Conservation (phyloP, 2,329 filamentous ascomycete species). For the Knufia fluminis region DNA sequence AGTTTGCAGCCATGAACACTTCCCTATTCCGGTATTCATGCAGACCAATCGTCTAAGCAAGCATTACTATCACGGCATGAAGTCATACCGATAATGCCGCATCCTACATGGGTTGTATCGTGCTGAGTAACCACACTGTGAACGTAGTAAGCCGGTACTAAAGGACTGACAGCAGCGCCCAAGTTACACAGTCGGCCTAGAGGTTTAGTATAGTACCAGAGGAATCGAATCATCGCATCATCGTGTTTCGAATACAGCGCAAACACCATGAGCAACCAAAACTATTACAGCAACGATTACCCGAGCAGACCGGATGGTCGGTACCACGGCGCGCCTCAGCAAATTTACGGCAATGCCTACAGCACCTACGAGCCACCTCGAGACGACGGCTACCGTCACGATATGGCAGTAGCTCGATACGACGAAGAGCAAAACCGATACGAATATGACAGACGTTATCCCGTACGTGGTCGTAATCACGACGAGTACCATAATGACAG, state of each 20-base stretch:
- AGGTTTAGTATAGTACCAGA: too few species aligned
- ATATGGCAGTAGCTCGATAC: constrained; percentile 17
- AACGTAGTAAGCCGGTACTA: neutral
- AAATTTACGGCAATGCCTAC: constrained; percentile 8
- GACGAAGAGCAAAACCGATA: constrained; percentile 12
- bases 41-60: too few species aligned
- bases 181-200: too few species aligned
- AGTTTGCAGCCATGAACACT: too few species aligned
- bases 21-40: too few species aligned
- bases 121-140: constrained; percentile 4
- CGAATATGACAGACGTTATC: constrained; percentile 15
- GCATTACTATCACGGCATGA: neutral
- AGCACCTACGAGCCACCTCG: constrained; percentile 16
- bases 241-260: too few species aligned
- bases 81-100: constrained; percentile 6
- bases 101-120: neutral
- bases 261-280: constrained; percentile 10
- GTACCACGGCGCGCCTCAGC: constrained; percentile 4
- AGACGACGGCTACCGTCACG: constrained; percentile 18
- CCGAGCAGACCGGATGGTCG: constrained; percentile 2
- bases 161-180: constrained; percentile 1
- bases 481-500: constrained; percentile 15
- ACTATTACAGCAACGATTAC: constrained; percentile 12
- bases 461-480: neutral
- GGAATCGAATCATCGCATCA: constrained; percentile 12